Evolutionary conservation across 768 basidiomycete genomes (phyloP).

Genomic region (Leccinum disarticulatum): DNA sequence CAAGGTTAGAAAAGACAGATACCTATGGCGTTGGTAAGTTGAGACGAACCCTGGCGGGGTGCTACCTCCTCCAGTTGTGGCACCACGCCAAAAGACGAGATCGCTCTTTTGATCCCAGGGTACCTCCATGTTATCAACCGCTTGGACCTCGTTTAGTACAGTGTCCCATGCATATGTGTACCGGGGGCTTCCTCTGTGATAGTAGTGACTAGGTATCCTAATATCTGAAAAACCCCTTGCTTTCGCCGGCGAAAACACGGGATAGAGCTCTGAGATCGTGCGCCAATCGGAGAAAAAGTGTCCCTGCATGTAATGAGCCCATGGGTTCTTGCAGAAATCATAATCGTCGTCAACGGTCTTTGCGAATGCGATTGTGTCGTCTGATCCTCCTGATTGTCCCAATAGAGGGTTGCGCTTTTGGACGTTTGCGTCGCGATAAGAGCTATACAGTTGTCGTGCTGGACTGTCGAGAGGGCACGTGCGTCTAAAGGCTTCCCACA

Average conservation of each 20-base stretch:
- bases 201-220: slow-evolving; percentile 94
- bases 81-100: slow-evolving; percentile 92
- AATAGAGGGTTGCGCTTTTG: slow-evolving; percentile 29
- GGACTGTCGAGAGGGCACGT: slow-evolving; percentile 79
- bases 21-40: slow-evolving; percentile 88
- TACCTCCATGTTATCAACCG: slow-evolving; percentile 81
- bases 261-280: slow-evolving; percentile 83
- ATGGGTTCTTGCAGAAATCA: slow-evolving; percentile 80
- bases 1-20: slow-evolving; percentile 14
- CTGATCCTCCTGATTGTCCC: slow-evolving; percentile 29
- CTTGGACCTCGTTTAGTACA: slow-evolving; percentile 66
- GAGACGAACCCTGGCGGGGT: slow-evolving; percentile 80
- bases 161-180: slow-evolving; percentile 95
- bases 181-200: slow-evolving; percentile 75
- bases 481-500: slow-evolving; percentile 95
- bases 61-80: slow-evolving; percentile 92
- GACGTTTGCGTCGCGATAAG: slow-evolving; percentile 54
- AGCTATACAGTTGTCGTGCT: slow-evolving; percentile 81
- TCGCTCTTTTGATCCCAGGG: slow-evolving; percentile 90
- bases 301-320: slow-evolving; percentile 85
- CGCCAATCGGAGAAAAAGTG: slow-evolving; percentile 99
- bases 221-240: slow-evolving; percentile 86
- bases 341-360: slow-evolving; percentile 57
- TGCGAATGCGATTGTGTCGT: slow-evolving; percentile 66
- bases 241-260: slow-evolving; percentile 91